Evolutionary conservation across 768 basidiomycete genomes (phyloP).

Genomic region (Gymnopilus dilepis): DNA sequence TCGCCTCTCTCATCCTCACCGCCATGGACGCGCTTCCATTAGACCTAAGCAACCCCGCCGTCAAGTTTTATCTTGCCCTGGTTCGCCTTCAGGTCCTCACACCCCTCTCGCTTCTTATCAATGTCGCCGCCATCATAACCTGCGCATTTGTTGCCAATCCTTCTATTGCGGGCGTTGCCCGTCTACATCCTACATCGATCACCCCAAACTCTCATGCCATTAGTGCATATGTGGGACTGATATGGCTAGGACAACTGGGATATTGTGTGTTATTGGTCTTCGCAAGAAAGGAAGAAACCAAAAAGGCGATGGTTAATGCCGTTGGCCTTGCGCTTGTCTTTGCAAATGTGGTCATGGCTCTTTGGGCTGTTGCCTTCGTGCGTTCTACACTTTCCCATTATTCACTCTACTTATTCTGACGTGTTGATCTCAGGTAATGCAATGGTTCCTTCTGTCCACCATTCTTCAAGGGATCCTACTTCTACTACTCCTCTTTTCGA

Average conservation of each 20-base stretch:
- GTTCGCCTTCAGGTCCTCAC: conserved; percentile 86
- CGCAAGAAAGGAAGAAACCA: conserved; percentile 78
- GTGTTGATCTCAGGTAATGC: conserved; percentile 73
- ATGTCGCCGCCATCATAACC: conserved; percentile 72
- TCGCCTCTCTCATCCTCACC: neutral
- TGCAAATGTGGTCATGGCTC: conserved; percentile 16
- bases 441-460: conserved; percentile 79
- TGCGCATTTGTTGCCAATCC: conserved; percentile 74
- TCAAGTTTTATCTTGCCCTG: conserved; percentile 70
- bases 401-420: conserved; percentile 80
- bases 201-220: conserved; percentile 68
- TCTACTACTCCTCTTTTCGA: conserved; percentile 77
- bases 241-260: conserved; percentile 75
- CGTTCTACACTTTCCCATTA: conserved; percentile 73
- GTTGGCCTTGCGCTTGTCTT: conserved; percentile 41
- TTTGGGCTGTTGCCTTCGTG: conserved; percentile 20
- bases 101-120: conserved; percentile 82
- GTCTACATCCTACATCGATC: conserved; percentile 67
- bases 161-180: conserved; percentile 57
- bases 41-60: conserved; percentile 62
- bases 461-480: conserved; percentile 74
- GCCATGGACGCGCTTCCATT: conserved; percentile 63
- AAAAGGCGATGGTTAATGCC: conserved; percentile 34
- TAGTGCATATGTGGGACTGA: conserved; percentile 59
- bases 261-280: conserved; percentile 83